Base-by-base conservation (phyloP, 768 basidiomycete genomes). In the Butyriboletus loyo region DNA sequence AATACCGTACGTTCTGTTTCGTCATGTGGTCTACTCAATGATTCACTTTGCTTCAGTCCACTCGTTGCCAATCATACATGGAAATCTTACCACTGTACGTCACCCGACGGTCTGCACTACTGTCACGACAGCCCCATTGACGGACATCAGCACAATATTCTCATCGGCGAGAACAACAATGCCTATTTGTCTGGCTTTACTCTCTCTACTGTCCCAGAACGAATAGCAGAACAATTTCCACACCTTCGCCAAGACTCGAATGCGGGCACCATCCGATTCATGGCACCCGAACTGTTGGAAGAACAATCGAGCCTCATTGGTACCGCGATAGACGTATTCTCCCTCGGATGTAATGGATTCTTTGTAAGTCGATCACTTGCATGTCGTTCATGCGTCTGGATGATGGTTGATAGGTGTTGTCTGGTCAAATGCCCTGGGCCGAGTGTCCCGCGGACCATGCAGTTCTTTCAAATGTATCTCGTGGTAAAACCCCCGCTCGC, bases 61-160 rank as follows among this genome's bases (percentile, higher is more conserved):
- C 35, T 58, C 57, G 6, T 36, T 58, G 14, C 57, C 57, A 3
- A 52, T 59, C 13, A 49, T 59, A 30, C 57, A 59, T 10, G 57
- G 57, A 14, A 40, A 54, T 21, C 45, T 58, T 11, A 58, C 57
- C 6, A 43, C 57, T 7, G 57, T 58, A 59, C 36, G 57, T 47
- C 37, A 17, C n/a, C 9, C 31, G 10, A 21, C 10, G 25, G 3
- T 1, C 24, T 1, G 17, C 6, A 22, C 10, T 21, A 24, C n/a
- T 17, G 8, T 24, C 24, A n/a, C 11, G 25, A 35, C n/a, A 25
- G 0, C 11, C 11, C n/a, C 9, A 21, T 35, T 56, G 30, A 57
- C 3, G 2, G 3, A 3, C 36, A 21, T 19, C 25, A 58, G 57
- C 46, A 51, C 10, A 58, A 58, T n/a, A 59, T 58, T 39, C 57